Percentiles rank a stretch among this genome's conserved stretches.
phyloP scores from a whole-genome alignment of 2,329 filamentous ascomycete species.

The Lojkania enalia region DNA sequence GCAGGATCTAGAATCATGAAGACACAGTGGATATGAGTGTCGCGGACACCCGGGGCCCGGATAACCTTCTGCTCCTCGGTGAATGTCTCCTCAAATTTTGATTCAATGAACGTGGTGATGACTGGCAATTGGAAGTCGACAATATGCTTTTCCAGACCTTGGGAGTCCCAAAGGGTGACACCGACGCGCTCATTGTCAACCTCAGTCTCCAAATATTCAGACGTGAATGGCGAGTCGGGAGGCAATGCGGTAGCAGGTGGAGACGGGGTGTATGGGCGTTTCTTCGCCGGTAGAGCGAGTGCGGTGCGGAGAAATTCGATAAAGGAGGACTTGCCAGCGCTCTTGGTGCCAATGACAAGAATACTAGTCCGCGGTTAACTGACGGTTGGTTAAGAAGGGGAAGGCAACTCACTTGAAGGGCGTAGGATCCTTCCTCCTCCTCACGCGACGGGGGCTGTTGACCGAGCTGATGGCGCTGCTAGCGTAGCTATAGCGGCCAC shows the following conservation, averaged over 20 bases:
- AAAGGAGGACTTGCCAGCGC: slow-evolving; percentile 93
- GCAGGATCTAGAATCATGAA: slow-evolving; percentile 89
- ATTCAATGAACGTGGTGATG: slow-evolving; percentile 90
- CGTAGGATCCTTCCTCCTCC: slow-evolving; percentile 94
- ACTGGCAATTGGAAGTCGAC: slow-evolving; percentile 93
- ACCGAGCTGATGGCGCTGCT: slow-evolving; percentile 88
- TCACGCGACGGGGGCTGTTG: slow-evolving; percentile 88
- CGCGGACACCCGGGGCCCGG: slow-evolving; percentile 86
- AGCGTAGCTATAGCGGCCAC: slow-evolving; percentile 93
- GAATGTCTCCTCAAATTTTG: slow-evolving; percentile 98
- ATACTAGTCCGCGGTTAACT: slow-evolving; percentile 61
- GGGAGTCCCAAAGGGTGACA: slow-evolving; percentile 94
- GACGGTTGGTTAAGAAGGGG: background rate
- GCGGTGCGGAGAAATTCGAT: slow-evolving; percentile 92
- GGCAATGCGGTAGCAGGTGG: slow-evolving; percentile 52
- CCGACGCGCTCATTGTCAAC: slow-evolving; percentile 90
- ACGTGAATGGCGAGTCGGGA: slow-evolving; percentile 66
- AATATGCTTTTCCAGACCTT: slow-evolving; percentile 90
- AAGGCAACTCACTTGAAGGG: slow-evolving; percentile 85
- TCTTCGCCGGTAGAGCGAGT: slow-evolving; percentile 79
- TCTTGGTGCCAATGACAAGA: slow-evolving; percentile 83
- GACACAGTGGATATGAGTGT: slow-evolving; percentile 96
- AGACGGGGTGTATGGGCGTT: slow-evolving; percentile 57
- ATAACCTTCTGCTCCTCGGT: slow-evolving; percentile 97
- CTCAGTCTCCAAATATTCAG: slow-evolving; percentile 90